Percentiles rank a stretch among this genome's conserved stretches.
phyloP scores from a whole-genome alignment of 805 yeast genomes.

The Dipodascus geniculatus region DNA sequence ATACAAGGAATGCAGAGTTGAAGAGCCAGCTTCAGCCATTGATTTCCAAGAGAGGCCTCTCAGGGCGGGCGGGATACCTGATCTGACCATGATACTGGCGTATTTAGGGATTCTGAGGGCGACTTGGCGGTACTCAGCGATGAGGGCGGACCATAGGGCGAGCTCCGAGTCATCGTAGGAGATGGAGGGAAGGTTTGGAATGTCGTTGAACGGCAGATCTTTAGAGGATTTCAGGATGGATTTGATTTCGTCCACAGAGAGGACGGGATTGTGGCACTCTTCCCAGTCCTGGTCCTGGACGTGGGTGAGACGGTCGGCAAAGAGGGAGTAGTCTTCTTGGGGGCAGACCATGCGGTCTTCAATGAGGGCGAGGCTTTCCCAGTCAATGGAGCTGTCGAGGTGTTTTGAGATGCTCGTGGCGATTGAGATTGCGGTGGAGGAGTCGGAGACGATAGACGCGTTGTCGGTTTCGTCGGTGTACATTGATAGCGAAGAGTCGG shows the following conservation, averaged over 20 bases:
- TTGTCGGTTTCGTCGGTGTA: neutral
- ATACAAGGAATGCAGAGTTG: constrained; percentile 27
- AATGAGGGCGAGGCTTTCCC: neutral
- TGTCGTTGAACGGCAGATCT: constrained; percentile 9
- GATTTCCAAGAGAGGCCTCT: constrained; percentile 26
- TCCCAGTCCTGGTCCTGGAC: neutral
- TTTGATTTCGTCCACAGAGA: constrained; percentile 7
- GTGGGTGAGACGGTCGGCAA: neutral
- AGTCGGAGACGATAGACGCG: neutral
- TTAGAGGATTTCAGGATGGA: constrained; percentile 4
- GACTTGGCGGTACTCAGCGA: constrained; percentile 23
- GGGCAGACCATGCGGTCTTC: neutral
- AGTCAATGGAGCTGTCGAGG: neutral
- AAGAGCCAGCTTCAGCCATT: constrained; percentile 20
- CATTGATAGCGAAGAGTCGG: neutral
- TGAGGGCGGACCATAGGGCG: constrained; percentile 25
- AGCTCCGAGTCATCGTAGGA: constrained; percentile 16
- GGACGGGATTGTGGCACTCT: constrained; percentile 2
- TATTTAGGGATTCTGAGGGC: constrained; percentile 22
- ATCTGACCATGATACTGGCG: constrained; percentile 20
- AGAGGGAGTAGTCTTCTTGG: neutral
- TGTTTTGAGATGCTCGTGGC: neutral
- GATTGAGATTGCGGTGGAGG: neutral
- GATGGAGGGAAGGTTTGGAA: constrained; percentile 9
- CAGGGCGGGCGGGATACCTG: constrained; percentile 26